Percentiles rank a stretch among this genome's conserved stretches.
phyloP scores from a whole-genome alignment of 2,329 filamentous ascomycete species.

The Ophiostoma montium region DNA sequence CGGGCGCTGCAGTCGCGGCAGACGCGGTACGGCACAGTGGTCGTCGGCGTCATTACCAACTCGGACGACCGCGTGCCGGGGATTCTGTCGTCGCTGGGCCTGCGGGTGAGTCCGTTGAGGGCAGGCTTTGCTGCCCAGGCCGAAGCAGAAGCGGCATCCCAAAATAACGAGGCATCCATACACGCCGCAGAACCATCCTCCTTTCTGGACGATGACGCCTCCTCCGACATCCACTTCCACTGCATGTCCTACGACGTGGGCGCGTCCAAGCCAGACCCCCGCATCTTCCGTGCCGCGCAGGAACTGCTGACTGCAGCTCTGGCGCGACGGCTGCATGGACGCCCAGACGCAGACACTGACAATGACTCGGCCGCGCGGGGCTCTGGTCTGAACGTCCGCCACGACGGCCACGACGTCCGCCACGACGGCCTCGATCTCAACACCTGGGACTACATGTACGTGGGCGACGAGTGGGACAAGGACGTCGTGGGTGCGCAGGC shows the following conservation, averaged over 20 bases:
- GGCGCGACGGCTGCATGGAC: not conserved
- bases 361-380: too few species aligned
- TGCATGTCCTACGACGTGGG: slow-evolving; percentile 51
- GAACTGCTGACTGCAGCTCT: slow-evolving; percentile 18
- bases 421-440: not conserved
- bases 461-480: slow-evolving; percentile 12
- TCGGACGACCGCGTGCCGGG: slow-evolving; percentile 45
- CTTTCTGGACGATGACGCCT: too few species aligned
- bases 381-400: not conserved
- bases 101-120: slow-evolving; percentile 29
- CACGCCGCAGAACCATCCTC: too few species aligned
- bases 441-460: slow-evolving; percentile 11
- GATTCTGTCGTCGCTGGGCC: slow-evolving; percentile 38
- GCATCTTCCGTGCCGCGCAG: slow-evolving; percentile 42
- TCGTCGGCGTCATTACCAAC: slow-evolving; percentile 47
- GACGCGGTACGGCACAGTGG: slow-evolving; percentile 13
- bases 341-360: not conserved
- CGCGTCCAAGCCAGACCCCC: slow-evolving; percentile 39
- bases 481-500: slow-evolving; percentile 9
- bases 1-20: slow-evolving; percentile 15
- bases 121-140: slow-evolving; percentile 6
- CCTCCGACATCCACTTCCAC: slow-evolving; percentile 35
- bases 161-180: not conserved
- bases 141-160: not conserved
- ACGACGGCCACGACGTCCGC: too few species aligned